phyloP scores from a whole-genome alignment of 1,284 basidiomycete genomes.

The Exobasidium rhododendri region DNA sequence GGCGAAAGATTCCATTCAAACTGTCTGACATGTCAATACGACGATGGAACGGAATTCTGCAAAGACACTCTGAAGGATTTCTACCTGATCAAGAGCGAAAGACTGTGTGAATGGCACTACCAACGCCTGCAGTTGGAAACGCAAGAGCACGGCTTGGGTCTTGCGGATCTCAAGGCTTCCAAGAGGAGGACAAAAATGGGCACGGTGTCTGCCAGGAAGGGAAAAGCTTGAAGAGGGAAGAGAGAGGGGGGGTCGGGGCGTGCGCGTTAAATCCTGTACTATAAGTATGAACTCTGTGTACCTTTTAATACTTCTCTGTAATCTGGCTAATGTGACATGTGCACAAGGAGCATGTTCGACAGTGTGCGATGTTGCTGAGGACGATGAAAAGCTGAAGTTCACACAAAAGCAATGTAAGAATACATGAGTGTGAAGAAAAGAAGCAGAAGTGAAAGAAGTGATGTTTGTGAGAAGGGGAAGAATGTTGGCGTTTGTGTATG shows the following conservation, averaged over 20 bases:
- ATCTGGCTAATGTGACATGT: no score
- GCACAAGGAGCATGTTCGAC: no score
- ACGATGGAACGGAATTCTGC: slow-evolving; percentile 18
- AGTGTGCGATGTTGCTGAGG: no score
- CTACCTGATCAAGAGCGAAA: slow-evolving; percentile 27
- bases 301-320: no score
- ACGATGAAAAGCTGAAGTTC: no score
- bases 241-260: background rate
- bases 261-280: background rate
- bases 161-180: slow-evolving; percentile 24
- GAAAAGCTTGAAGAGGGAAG: slow-evolving; percentile 4
- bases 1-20: slow-evolving; percentile 38
- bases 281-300: no score
- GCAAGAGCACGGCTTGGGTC: slow-evolving; percentile 22
- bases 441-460: no score
- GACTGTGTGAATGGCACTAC: slow-evolving; percentile 37
- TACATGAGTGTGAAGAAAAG: no score
- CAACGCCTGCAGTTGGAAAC: slow-evolving; percentile 22
- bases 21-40: slow-evolving; percentile 40
- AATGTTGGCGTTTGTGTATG: no score
- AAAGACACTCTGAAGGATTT: slow-evolving; percentile 21
- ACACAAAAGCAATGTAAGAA: no score
- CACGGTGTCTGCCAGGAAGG: slow-evolving; percentile 16
- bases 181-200: slow-evolving; percentile 34
- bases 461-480: no score